These are phyloP conservation scores for Letharia lupina DNA, from an alignment of 495 filamentous ascomycete genomes.

Conservation along the genomic window DNA sequence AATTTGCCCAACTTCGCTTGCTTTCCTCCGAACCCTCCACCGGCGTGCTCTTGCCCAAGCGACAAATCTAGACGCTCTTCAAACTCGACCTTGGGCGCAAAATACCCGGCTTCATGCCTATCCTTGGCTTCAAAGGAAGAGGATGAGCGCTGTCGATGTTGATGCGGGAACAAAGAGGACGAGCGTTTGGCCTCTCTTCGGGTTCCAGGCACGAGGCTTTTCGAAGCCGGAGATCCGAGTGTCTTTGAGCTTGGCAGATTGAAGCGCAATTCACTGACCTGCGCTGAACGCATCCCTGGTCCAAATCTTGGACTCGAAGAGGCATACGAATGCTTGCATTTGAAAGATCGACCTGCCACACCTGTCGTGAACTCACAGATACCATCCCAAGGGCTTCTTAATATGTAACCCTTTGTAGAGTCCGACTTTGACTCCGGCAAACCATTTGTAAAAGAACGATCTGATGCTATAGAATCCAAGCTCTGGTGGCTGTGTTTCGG, in stretches of 20 bases:
- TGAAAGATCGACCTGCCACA: conserved; percentile 61
- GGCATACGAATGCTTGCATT: conserved; percentile 61
- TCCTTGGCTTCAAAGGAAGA: conserved; percentile 22
- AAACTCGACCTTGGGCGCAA: conserved; percentile 15
- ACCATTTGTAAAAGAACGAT: neutral
- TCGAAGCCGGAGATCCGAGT: conserved; percentile 19
- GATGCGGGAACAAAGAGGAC: conserved; percentile 16
- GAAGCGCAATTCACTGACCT: conserved; percentile 79
- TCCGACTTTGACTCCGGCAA: conserved; percentile 8
- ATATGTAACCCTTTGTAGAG: conserved; percentile 46
- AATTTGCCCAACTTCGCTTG: conserved; percentile 89
- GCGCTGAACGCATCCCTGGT: conserved; percentile 35
- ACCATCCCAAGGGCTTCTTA: conserved; percentile 79
- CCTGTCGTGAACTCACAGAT: conserved; percentile 75
- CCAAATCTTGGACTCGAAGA: conserved; percentile 28
- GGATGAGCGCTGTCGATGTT: conserved; percentile 10
- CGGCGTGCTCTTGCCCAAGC: conserved; percentile 67
- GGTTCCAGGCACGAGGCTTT: conserved; percentile 27
- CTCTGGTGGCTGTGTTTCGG: conserved; percentile 15
- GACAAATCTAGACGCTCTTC: conserved; percentile 55
- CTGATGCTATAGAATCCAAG: conserved; percentile 4
- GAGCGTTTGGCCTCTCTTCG: conserved; percentile 16
- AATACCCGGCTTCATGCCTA: conserved; percentile 6
- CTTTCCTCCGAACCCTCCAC: conserved; percentile 74
- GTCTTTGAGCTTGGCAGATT: conserved; percentile 53